Conservation (phyloP, 1,284 basidiomycete species). For the Irpex rosettiformis region DNA sequence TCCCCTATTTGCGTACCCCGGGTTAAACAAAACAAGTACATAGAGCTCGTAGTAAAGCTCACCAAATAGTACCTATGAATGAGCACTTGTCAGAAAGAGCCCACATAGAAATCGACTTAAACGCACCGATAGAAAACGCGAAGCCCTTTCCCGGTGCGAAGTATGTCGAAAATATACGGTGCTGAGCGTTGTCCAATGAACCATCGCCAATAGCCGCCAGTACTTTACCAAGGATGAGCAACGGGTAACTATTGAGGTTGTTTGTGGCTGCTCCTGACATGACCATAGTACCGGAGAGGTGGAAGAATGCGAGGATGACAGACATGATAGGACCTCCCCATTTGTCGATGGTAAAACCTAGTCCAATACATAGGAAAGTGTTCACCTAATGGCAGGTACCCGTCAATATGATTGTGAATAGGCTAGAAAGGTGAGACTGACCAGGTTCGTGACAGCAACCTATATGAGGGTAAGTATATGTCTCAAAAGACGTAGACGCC, state of each 20-base stretch:
- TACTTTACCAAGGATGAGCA: slow-evolving; percentile 41
- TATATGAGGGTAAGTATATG: slow-evolving; percentile 2
- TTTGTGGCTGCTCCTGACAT: slow-evolving; percentile 41
- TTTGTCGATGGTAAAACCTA: slow-evolving; percentile 43
- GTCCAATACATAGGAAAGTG: slow-evolving; percentile 39
- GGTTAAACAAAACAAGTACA: neutral
- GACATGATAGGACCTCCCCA: slow-evolving; percentile 38
- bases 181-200: slow-evolving; percentile 43
- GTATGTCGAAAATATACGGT: slow-evolving; percentile 44
- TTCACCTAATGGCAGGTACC: slow-evolving; percentile 30
- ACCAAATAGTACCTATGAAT: slow-evolving; percentile 28
- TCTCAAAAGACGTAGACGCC: neutral
- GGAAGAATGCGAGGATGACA: slow-evolving; percentile 34
- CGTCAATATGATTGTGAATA: neutral
- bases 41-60: neutral
- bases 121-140: slow-evolving; percentile 37
- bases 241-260: slow-evolving; percentile 37
- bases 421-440: slow-evolving; percentile 15
- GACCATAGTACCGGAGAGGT: slow-evolving; percentile 32
- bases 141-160: slow-evolving; percentile 41
- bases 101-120: neutral
- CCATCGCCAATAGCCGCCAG: slow-evolving; percentile 43
- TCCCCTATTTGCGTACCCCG: slow-evolving; percentile 24
- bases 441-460: slow-evolving; percentile 42
- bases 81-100: neutral